Base-by-base conservation (phyloP, 306 rosid genomes). In the Lablab purpureus region DNA sequence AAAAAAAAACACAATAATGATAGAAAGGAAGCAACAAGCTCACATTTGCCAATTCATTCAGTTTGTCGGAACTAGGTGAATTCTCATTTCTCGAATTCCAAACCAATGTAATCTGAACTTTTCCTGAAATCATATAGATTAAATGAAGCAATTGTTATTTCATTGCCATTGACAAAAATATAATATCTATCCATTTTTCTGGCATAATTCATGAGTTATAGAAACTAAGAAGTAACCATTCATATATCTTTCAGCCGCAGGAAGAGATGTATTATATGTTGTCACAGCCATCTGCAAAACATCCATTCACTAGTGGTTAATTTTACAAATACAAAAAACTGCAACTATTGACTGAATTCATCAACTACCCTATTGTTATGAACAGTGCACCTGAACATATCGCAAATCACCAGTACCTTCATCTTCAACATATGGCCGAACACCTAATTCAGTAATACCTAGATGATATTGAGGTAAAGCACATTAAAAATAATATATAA, bases 261-360 rank as follows among this genome's bases (percentile, higher is more conserved):
- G 97, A 81, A 89, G 92, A 17, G 98, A 87, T 1, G 99, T 92
- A 83, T 87, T 85, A 84, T 92, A 67, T 6, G 95, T 95, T 25
- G 99, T 92, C 85, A 95, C 99, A 2, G 99, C 99, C 98, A 95
- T 90, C 99, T 95, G 89, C 83, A 86, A n/a, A 54, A 67, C 59
- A 87, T 69, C 67, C 75, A 37, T 41, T 67, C 55, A 50, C 51
- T 60, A 23, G 12, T 18, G 22, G 32, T 76, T 54, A 85, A 74
- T 60, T 77, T 73, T 40, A 28, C 54, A 4, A 36, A 45, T 50
- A 9, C 62, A 74, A 21, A 80, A 50, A 80, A 50, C 11, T 36
- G 10, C 34, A 3, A 46, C 22, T 27, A 60, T 82, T 47, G 70
- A 67, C 46, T 52, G 58, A 78, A 76, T 4, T 63, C 68, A 59